Conservation (phyloP, 305 asterid species). For the Solanum hybrid region DNA sequence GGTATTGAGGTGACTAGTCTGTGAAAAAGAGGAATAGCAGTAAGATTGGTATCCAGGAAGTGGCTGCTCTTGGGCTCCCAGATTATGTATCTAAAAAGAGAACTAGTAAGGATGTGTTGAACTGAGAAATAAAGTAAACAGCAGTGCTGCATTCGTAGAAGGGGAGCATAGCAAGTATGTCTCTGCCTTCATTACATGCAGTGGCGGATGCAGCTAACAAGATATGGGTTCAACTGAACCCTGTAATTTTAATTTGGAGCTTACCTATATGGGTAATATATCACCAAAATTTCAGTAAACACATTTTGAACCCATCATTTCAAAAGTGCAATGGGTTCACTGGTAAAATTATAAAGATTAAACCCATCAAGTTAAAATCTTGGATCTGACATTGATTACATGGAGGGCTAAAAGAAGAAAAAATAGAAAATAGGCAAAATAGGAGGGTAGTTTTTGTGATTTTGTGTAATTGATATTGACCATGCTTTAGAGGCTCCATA, state of each 20-base stretch:
- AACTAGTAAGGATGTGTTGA: neutral
- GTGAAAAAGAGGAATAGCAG: neutral
- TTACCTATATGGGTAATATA: neutral
- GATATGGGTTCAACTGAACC: neutral
- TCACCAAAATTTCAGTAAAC: neutral
- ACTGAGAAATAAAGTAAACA: neutral
- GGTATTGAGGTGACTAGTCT: neutral
- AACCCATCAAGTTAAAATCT: neutral
- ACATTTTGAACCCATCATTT: neutral
- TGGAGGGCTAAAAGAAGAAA: neutral
- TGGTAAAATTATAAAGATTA: neutral
- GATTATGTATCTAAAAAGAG: neutral
- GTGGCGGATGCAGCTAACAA: neutral
- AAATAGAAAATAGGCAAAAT: neutral
- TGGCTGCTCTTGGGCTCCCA: neutral
- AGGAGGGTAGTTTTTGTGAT: neutral
- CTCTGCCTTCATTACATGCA: neutral
- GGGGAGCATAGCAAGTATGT: neutral
- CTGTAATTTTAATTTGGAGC: neutral
- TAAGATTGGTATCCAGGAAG: neutral
- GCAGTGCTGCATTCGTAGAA: neutral
- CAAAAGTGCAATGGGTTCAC: neutral
- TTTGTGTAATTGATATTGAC: neutral
- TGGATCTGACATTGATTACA: neutral
- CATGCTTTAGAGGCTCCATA: neutral